Base-by-base conservation (phyloP, 768 basidiomycete species). In the Tulasnella sp. region DNA sequence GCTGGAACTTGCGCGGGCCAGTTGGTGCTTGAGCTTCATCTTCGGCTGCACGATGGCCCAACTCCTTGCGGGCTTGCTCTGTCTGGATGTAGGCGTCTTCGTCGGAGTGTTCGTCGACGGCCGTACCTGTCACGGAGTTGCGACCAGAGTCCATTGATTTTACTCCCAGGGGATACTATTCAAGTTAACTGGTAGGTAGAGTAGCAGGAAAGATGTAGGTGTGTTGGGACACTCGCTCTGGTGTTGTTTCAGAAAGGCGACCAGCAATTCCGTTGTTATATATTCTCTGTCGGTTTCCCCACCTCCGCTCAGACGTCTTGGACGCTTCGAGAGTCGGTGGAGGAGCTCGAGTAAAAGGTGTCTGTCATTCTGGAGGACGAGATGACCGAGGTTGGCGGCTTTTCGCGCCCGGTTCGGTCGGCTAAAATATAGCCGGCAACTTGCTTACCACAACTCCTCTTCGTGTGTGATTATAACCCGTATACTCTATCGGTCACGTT, bases 11-110 rank as follows among this genome's bases (percentile, higher is more conserved):
- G n/a, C 29, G 57, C 23, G 57, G n/a, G 10, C 57, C 57, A 61
- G 57, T 26, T 11, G 57, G 57, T 61, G 57, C 57, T 61, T n/a
- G 57, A n/a, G 57, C 57, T 61, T 61, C 57, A 61, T 61, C 57
- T 61, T 61, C 57, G 9, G 57, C 57, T n/a, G 5, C 57, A 61
- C 57, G 57, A 11, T n/a, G n/a, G 7, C 57, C 57, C 29, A 61
- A 61, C 57, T 61, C 57, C 23, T 61, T 61, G n/a, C 57, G 57
- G n/a, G 20, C n/a, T 61, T 26, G 57, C 29, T 61, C 57, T 61
- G 23, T 29, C 7, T 61, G 57, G 3, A 61, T 61, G 57, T 61
- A 61, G 57, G n/a, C 23, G 57, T 61, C 57, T 61, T 61, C 57
- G 5, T 61, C 57, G 5, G 29, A 23, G 29, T 61, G 57, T 26